Percentiles rank a stretch among this genome's conserved stretches.
Evolutionary conservation across 2,329 filamentous ascomycete species (phyloP).

Genomic region (Penicillium sp.): DNA sequence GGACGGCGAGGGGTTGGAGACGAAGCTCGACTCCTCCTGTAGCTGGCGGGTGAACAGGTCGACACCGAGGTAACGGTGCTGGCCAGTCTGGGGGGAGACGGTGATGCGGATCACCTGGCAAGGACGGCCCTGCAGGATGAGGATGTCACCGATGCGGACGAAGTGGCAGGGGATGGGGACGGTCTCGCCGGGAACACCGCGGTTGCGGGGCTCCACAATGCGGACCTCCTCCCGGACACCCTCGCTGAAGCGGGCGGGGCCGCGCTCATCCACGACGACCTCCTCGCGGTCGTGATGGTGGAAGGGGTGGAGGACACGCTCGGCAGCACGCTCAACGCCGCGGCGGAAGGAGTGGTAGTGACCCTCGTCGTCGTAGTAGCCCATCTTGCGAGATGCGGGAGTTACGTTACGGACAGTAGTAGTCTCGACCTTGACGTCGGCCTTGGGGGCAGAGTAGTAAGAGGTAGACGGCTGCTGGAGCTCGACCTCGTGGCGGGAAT

Average conservation of each 20-base stretch:
- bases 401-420: conserved; percentile 56
- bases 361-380: conserved; percentile 79
- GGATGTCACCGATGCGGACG: conserved; percentile 96
- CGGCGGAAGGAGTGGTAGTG: conserved; percentile 75
- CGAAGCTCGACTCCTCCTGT: conserved; percentile 96
- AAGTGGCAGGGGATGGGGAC: conserved; percentile 99
- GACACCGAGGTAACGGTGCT: conserved; percentile 99
- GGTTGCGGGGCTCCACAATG: conserved; percentile 54
- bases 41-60: conserved; percentile 99
- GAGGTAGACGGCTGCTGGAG: conserved; percentile 35
- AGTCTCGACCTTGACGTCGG: conserved; percentile 53
- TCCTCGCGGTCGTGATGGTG: conserved; percentile 54
- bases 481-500: conserved; percentile 33
- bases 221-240: conserved; percentile 51
- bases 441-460: conserved; percentile 36
- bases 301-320: conserved; percentile 66
- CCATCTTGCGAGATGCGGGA: conserved; percentile 63
- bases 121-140: conserved; percentile 97
- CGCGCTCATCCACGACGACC: conserved; percentile 46
- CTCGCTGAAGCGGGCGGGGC: conserved; percentile 49
- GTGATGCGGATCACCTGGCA: conserved; percentile 99
- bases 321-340: conserved; percentile 67
- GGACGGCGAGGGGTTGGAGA: conserved; percentile 94
- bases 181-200: conserved; percentile 66
- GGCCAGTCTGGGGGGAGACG: conserved; percentile 93